Percentiles rank a stretch among this genome's conserved stretches.
Conservation (phyloP, 257 asterid species). For the Scutellaria minor region DNA sequence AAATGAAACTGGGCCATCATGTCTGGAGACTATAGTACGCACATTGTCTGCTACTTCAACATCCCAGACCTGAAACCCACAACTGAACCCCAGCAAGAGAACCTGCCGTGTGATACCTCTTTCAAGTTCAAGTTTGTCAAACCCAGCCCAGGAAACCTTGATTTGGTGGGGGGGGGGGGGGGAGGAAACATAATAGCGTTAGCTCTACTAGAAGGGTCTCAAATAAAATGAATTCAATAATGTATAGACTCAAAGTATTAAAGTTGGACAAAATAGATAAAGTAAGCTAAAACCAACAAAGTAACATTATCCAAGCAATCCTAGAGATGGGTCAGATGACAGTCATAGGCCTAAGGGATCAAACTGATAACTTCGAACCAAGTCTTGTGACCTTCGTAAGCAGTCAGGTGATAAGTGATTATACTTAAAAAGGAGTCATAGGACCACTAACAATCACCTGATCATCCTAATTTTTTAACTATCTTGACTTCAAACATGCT, state of each 20-base stretch:
- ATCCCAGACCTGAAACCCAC: constrained; percentile 97
- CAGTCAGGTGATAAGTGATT: background rate
- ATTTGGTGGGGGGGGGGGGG: constrained; percentile 20
- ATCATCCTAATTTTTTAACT: background rate
- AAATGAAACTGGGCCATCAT: constrained; percentile 90
- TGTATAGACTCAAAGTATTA: background rate
- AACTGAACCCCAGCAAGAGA: constrained; percentile 72
- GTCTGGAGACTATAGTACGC: constrained; percentile 73
- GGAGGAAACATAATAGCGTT: constrained; percentile 21
- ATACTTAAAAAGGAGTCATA: background rate
- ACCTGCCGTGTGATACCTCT: constrained; percentile 46
- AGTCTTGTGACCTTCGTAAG: background rate
- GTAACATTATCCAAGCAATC: background rate
- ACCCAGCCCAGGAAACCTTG: constrained; percentile 89
- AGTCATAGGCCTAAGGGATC: background rate
- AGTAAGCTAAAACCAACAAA: background rate
- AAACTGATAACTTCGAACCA: constrained; percentile 6
- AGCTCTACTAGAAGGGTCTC: constrained; percentile 5
- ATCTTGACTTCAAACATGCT: background rate
- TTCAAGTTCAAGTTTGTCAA: constrained; percentile 57
- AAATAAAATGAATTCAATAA: background rate
- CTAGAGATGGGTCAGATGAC: background rate
- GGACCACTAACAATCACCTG: background rate
- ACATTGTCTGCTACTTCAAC: constrained; percentile 87
- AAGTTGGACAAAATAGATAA: background rate